Conservation (phyloP, 208 protist genomes). For the Crithidia brevicula region DNA sequence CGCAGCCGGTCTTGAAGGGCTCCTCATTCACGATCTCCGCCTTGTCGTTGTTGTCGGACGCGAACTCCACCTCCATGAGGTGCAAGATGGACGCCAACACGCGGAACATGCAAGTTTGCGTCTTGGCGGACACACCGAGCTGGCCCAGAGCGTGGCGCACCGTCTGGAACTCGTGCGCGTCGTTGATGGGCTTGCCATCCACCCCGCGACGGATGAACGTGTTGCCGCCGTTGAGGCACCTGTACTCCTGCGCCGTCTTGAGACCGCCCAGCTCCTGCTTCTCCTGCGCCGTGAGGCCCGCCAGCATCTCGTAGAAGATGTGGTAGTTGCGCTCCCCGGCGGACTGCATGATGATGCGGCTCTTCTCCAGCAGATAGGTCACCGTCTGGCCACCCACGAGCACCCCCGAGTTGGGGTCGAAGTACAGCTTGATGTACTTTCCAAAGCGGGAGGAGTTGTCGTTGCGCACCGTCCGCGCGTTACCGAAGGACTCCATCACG, state of each 20-base stretch:
- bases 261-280: conserved; percentile 77
- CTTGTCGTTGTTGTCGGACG: conserved; percentile 79
- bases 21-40: conserved; percentile 50
- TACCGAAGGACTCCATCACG: conserved; percentile 96
- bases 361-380: conserved; percentile 95
- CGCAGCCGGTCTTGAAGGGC: conserved; percentile 49
- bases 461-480: conserved; percentile 90
- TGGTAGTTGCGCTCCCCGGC: conserved; percentile 95
- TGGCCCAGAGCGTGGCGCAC: conserved; percentile 74
- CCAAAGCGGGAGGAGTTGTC: conserved; percentile 96
- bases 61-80: conserved; percentile 93
- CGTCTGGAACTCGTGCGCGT: conserved; percentile 84
- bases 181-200: conserved; percentile 86
- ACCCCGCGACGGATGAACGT: conserved; percentile 84
- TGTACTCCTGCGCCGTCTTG: conserved; percentile 78
- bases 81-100: conserved; percentile 93
- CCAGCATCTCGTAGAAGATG: conserved; percentile 96
- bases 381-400: conserved; percentile 86
- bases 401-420: conserved; percentile 83
- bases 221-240: conserved; percentile 86
- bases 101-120: conserved; percentile 82
- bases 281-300: conserved; percentile 68
- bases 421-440: conserved; percentile 96
- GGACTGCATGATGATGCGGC: conserved; percentile 90
- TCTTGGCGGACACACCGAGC: conserved; percentile 59